Conservation (phyloP, 192 early-diverging fungal species). For the Geranomyces michiganensis region DNA sequence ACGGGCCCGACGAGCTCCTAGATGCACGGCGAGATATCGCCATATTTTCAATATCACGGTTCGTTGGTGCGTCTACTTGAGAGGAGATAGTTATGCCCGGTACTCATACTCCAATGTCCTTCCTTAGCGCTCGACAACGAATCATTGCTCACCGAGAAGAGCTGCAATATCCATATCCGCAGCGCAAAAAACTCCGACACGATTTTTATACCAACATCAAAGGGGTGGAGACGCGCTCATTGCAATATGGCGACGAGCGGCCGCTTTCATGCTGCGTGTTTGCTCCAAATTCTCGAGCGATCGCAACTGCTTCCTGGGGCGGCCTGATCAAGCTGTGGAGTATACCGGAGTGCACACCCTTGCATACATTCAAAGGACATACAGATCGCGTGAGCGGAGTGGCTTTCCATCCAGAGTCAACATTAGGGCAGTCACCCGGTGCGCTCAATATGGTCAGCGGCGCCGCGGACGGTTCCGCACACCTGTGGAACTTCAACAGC, state of each 20-base stretch:
- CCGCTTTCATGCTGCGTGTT: conserved; percentile 79
- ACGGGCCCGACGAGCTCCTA: conserved; percentile 71
- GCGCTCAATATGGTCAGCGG: conserved; percentile 82
- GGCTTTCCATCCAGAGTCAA: conserved; percentile 84
- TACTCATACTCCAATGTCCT: no score
- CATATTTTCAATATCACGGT: conserved; percentile 69
- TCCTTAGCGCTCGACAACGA: conserved; percentile 64
- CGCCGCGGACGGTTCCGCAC: conserved; percentile 74
- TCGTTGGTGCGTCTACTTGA: neutral
- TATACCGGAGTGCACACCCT: conserved; percentile 69
- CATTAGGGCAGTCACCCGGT: conserved; percentile 54
- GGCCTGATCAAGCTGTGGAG: conserved; percentile 88
- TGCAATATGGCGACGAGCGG: conserved; percentile 89
- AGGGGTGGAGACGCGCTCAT: conserved; percentile 69
- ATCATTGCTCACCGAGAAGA: conserved; percentile 69
- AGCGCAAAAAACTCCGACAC: conserved; percentile 70
- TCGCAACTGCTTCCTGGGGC: conserved; percentile 85
- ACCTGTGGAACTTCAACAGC: conserved; percentile 81
- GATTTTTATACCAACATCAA: conserved; percentile 75
- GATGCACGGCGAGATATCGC: conserved; percentile 73
- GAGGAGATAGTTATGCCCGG: neutral
- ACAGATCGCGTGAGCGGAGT: conserved; percentile 86
- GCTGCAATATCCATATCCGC: conserved; percentile 62
- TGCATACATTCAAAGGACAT: conserved; percentile 63
- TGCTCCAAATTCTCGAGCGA: conserved; percentile 72